Conservation (phyloP, 179 eudicot genomes). For the Drosera spatulata region DNA sequence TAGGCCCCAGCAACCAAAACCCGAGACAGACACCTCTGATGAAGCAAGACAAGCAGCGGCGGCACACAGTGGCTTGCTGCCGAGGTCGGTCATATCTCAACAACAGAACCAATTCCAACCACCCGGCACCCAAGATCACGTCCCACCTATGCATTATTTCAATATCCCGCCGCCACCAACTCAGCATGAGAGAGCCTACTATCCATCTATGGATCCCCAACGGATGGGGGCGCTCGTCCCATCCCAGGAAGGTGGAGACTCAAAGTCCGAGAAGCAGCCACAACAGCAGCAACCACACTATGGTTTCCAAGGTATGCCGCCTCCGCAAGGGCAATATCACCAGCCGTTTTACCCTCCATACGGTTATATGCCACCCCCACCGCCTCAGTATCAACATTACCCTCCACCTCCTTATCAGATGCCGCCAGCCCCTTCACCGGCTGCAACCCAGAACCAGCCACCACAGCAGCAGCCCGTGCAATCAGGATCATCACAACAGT, state of each 20-base stretch:
- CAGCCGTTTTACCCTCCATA: conserved; percentile 56
- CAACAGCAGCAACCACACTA: conserved; percentile 26
- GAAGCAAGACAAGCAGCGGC: conserved; percentile 49
- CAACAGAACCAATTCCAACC: conserved; percentile 67
- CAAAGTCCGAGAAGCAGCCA: conserved; percentile 30
- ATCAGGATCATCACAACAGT: conserved; percentile 9
- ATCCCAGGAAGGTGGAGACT: conserved; percentile 63
- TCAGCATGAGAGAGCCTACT: conserved; percentile 55
- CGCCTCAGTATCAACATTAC: conserved; percentile 46
- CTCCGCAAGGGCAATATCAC: conserved; percentile 54
- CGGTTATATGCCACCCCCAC: conserved; percentile 53
- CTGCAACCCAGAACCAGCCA: conserved; percentile 18
- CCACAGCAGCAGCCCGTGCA: conserved; percentile 9
- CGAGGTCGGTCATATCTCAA: conserved; percentile 85
- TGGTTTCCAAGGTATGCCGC: conserved; percentile 40
- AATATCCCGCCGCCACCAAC: conserved; percentile 70
- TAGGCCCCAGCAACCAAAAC: conserved; percentile 74
- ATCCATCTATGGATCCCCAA: conserved; percentile 99
- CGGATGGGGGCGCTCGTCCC: conserved; percentile 86
- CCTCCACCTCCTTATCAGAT: conserved; percentile 26
- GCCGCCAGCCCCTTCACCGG: conserved; percentile 13
- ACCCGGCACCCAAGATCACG: conserved; percentile 56
- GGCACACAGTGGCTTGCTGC: conserved; percentile 86
- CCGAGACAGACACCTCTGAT: conserved; percentile 41
- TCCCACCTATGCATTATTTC: conserved; percentile 55